Evolutionary conservation across 1,284 basidiomycete species (phyloP).

Genomic region (Cryptococcus sp.): DNA sequence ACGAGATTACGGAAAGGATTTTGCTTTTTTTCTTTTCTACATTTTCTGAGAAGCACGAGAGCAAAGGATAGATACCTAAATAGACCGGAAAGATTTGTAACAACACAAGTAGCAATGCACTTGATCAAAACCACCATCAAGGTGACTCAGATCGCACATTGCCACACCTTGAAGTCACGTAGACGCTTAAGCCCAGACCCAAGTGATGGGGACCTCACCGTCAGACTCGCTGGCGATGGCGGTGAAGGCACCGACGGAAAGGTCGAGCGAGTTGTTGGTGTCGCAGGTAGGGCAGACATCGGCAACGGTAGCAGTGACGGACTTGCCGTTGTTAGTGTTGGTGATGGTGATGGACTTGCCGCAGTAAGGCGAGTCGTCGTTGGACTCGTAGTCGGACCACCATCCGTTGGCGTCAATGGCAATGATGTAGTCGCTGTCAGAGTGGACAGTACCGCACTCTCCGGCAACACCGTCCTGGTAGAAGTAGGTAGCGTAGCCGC

Average conservation of each 20-base stretch:
- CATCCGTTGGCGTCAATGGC: conserved; percentile 55
- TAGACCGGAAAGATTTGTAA: conserved; percentile 1
- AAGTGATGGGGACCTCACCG: conserved; percentile 64
- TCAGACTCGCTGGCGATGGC: conserved; percentile 59
- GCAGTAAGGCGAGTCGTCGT: conserved; percentile 26
- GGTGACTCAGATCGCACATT: neutral
- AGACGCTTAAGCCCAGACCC: conserved; percentile 46
- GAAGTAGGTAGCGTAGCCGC: conserved; percentile 65
- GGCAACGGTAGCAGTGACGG: conserved; percentile 65
- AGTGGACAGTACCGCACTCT: conserved; percentile 70
- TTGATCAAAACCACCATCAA: conserved; percentile 7
- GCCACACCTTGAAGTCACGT: no score
- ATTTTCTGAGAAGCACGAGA: neutral
- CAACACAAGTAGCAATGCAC: neutral
- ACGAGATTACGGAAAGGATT: neutral
- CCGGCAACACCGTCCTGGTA: conserved; percentile 66
- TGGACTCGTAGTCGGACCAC: conserved; percentile 29
- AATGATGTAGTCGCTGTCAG: conserved; percentile 67
- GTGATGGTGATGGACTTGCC: conserved; percentile 36
- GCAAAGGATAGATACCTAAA: conserved; percentile 10
- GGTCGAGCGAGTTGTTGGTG: conserved; percentile 66
- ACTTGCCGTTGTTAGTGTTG: conserved; percentile 58
- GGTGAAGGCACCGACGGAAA: conserved; percentile 73
- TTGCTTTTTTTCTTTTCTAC: neutral
- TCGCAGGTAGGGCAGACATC: conserved; percentile 76